Conservation (phyloP, 371 early-diverging fungal genomes). For the Rhizopus delemar region DNA sequence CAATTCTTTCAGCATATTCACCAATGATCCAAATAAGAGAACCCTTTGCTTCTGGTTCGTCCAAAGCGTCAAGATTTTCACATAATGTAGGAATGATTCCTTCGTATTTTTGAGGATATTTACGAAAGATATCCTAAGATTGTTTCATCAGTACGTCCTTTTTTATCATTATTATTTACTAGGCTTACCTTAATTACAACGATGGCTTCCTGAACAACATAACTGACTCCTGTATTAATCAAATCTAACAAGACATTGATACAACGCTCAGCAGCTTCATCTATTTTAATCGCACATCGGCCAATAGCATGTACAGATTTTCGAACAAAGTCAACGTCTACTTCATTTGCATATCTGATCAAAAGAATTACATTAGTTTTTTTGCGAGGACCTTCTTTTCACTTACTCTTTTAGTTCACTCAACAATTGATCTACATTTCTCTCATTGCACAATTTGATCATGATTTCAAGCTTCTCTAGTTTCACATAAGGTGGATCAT, state of each 20-base stretch:
- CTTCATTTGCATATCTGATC: constrained; percentile 88
- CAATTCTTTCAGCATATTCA: constrained; percentile 91
- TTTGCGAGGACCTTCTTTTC: not conserved
- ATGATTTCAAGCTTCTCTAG: constrained; percentile 95
- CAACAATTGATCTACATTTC: constrained; percentile 88
- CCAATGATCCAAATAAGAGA: constrained; percentile 96
- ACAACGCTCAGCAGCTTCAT: constrained; percentile 84
- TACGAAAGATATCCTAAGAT: constrained; percentile 87
- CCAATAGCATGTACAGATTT: constrained; percentile 92
- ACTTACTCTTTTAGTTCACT: constrained; percentile 89
- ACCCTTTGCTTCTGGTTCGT: constrained; percentile 91
- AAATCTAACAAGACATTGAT: constrained; percentile 86
- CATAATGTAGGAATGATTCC: constrained; percentile 78
- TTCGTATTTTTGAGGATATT: constrained; percentile 90
- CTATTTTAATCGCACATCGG: constrained; percentile 90
- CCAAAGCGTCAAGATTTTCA: constrained; percentile 81
- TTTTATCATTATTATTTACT: not conserved
- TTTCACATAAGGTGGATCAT: constrained; percentile 98
- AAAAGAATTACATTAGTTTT: constrained; percentile 2
- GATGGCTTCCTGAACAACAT: constrained; percentile 91
- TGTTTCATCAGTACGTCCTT: not conserved
- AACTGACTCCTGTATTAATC: constrained; percentile 86
- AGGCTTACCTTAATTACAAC: constrained; percentile 79
- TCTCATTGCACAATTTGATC: constrained; percentile 79
- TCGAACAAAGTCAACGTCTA: constrained; percentile 96